phyloP scores from a whole-genome alignment of 176 grass and related monocot species.

The Hordeum vulgare region DNA sequence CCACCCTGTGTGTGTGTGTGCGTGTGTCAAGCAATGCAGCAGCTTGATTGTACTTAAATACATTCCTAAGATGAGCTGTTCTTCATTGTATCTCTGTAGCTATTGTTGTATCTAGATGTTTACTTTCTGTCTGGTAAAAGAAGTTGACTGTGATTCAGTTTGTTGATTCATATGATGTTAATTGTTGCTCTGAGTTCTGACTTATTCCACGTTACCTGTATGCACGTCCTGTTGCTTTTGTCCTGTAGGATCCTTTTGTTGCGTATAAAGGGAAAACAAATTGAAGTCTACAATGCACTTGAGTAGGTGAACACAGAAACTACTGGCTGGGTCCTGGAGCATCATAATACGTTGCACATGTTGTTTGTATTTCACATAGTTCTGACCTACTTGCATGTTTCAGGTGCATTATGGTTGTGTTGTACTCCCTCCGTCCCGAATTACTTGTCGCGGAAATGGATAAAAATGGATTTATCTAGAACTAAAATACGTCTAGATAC shows the following conservation, averaged over 20 bases:
- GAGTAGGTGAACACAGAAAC: background rate
- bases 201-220: constrained; percentile 5
- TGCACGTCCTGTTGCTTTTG: background rate
- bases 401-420: background rate
- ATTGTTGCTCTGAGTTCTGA: background rate
- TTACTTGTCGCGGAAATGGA: no score
- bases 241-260: background rate
- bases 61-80: constrained; percentile 24
- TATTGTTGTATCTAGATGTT: constrained; percentile 27
- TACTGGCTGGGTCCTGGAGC: background rate
- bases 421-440: no score
- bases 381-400: background rate
- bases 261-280: background rate
- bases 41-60: constrained; percentile 25
- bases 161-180: background rate
- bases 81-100: background rate
- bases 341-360: background rate
- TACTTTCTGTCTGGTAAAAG: background rate
- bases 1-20: background rate
- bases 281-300: background rate
- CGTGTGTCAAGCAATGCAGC: constrained; percentile 19
- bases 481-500: no score
- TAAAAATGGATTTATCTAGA: no score
- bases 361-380: constrained; percentile 6
- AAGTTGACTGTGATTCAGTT: constrained; percentile 2